A percentile compares a stretch with the other conserved stretches of the same genome.
These are phyloP conservation scores for Reticulascus tulasneorum DNA, from an alignment of 2,329 filamentous ascomycete genomes.

Conservation along the genomic window DNA sequence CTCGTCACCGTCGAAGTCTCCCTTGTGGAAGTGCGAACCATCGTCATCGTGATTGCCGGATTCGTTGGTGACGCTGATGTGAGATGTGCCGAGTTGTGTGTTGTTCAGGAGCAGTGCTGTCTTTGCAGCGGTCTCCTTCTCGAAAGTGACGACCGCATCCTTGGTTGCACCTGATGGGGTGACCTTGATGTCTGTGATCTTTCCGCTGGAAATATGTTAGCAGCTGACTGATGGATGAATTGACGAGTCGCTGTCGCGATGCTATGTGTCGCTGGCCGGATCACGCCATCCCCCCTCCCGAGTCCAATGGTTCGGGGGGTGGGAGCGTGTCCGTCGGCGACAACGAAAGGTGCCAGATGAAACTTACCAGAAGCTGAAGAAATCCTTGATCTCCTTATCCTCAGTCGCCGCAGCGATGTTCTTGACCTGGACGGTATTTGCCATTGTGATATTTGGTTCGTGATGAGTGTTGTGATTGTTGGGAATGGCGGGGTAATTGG, in stretches of 20 bases:
- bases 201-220: slow-evolving; percentile 59
- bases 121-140: slow-evolving; percentile 94
- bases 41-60: slow-evolving; percentile 62
- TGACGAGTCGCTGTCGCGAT: neutral
- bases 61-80: slow-evolving; percentile 70
- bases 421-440: slow-evolving; percentile 74
- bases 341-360: neutral
- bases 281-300: neutral
- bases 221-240: slow-evolving; percentile 5
- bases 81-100: slow-evolving; percentile 84
- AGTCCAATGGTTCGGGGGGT: neutral
- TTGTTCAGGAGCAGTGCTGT: slow-evolving; percentile 96
- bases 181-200: slow-evolving; percentile 81
- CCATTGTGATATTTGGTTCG: slow-evolving; percentile 39
- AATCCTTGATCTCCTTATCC: slow-evolving; percentile 90
- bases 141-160: slow-evolving; percentile 88
- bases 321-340: neutral
- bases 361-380: slow-evolving; percentile 91
- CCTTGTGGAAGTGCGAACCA: slow-evolving; percentile 47
- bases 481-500: slow-evolving; percentile 3
- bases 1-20: slow-evolving; percentile 59
- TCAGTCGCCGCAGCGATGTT: slow-evolving; percentile 79
- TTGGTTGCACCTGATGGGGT: slow-evolving; percentile 66
- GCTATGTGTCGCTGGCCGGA: neutral
- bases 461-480: slow-evolving; percentile 5